A percentile compares a stretch with the other conserved stretches of the same genome.
These are phyloP conservation scores for Epichloe hybrida DNA, from an alignment of 2,329 filamentous ascomycete species.

Conservation along the genomic window DNA sequence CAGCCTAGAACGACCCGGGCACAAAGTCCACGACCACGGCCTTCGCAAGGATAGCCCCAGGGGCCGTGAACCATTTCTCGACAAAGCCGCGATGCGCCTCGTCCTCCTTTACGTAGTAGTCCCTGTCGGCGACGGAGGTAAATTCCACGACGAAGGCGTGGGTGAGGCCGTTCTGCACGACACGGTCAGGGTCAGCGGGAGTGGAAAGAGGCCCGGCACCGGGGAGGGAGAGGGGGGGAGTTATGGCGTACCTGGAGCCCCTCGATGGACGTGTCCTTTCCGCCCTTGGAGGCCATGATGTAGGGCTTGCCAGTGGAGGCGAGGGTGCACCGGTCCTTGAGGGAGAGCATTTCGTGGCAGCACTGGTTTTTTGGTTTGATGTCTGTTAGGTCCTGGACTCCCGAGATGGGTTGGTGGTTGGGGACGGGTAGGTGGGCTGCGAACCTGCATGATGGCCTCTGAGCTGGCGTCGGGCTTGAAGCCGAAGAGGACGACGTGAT, in stretches of 20 bases:
- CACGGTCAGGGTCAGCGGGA: not conserved
- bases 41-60: slow-evolving; percentile 16
- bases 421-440: no score
- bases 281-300: slow-evolving; percentile 43
- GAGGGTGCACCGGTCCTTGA: slow-evolving; percentile 48
- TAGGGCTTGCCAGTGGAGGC: slow-evolving; percentile 45
- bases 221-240: not conserved
- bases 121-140: slow-evolving; percentile 44
- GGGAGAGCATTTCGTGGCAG: slow-evolving; percentile 25
- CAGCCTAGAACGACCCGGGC: slow-evolving; percentile 21
- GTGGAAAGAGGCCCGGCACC: no score
- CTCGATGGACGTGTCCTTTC: slow-evolving; percentile 48
- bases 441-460: slow-evolving; percentile 4
- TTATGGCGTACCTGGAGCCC: slow-evolving; percentile 36
- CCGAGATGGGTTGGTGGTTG: not conserved
- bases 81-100: slow-evolving; percentile 49
- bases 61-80: slow-evolving; percentile 26
- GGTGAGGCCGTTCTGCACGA: slow-evolving; percentile 42
- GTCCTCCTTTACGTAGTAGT: slow-evolving; percentile 55
- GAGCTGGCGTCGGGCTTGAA: slow-evolving; percentile 3
- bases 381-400: no score
- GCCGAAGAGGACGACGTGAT: slow-evolving; percentile 4
- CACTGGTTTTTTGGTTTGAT: slow-evolving; percentile 11
- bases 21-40: slow-evolving; percentile 48
- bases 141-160: slow-evolving; percentile 62